Evolutionary conservation across 2,329 filamentous ascomycete genomes (phyloP).

Genomic region (Colletotrichum costaricense): DNA sequence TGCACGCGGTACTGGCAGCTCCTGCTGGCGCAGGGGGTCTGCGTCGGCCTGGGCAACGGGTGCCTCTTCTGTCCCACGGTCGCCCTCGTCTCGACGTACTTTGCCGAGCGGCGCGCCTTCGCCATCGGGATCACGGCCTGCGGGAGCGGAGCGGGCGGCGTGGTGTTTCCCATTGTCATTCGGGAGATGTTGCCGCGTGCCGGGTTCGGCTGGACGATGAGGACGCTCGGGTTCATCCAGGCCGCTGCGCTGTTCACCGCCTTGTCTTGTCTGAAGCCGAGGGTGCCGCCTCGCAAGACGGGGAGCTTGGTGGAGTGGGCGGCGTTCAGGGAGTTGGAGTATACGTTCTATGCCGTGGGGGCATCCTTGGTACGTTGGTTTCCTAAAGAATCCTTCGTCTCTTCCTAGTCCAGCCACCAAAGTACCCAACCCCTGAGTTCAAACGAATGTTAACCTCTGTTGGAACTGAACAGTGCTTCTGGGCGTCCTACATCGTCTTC

Average conservation of each 20-base stretch:
- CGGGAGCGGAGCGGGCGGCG: conserved; percentile 64
- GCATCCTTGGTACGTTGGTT: conserved; percentile 43
- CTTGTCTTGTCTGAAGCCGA: conserved; percentile 42
- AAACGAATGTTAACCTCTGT: background rate
- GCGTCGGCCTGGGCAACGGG: conserved; percentile 62
- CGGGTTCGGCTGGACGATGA: conserved; percentile 69
- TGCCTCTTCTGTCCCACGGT: conserved; percentile 66
- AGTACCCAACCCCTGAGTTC: background rate
- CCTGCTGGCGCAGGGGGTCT: conserved; percentile 62
- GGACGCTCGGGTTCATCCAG: conserved; percentile 76
- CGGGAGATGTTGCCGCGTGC: conserved; percentile 61
- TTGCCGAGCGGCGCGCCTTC: conserved; percentile 61
- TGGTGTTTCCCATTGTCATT: conserved; percentile 65
- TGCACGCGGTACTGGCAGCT: conserved; percentile 59
- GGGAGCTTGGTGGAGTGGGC: conserved; percentile 57
- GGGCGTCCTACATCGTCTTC: background rate
- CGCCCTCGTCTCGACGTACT: conserved; percentile 69
- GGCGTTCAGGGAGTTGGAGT: conserved; percentile 49
- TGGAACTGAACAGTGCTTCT: background rate
- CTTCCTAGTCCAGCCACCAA: conserved; percentile 37
- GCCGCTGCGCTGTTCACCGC: conserved; percentile 76
- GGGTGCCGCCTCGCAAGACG: conserved; percentile 38
- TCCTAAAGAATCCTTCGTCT: conserved; percentile 18
- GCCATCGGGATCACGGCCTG: conserved; percentile 68
- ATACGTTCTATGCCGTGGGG: conserved; percentile 46